Evolutionary conservation across 2,329 filamentous ascomycete species (phyloP).

Genomic region (Lizonia empirigonia): DNA sequence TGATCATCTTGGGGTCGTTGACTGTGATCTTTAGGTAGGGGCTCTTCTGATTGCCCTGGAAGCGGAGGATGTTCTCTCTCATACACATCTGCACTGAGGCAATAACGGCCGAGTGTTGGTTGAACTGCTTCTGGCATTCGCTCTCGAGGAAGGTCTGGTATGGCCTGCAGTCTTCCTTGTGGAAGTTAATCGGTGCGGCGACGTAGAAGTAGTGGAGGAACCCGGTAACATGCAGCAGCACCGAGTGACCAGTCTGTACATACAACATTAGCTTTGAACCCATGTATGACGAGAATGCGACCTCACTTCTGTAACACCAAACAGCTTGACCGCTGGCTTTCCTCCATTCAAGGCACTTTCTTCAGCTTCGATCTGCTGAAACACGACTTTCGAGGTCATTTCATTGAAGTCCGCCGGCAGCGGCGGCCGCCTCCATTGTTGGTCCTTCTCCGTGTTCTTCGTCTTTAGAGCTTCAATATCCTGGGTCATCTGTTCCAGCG

Average conservation of each 20-base stretch:
- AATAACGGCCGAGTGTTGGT: conserved; percentile 72
- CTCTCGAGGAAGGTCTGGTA: conserved; percentile 83
- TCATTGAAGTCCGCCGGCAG: conserved; percentile 65
- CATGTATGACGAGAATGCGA: not conserved
- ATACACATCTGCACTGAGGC: conserved; percentile 81
- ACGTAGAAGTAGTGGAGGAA: conserved; percentile 98
- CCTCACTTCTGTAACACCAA: conserved; percentile 81
- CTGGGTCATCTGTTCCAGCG: conserved; percentile 94
- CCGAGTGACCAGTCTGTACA: conserved; percentile 75
- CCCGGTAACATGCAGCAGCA: conserved; percentile 91
- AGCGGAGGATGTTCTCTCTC: conserved; percentile 90
- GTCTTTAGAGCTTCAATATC: conserved; percentile 86
- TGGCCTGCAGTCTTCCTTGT: conserved; percentile 73
- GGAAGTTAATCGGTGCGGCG: conserved; percentile 82
- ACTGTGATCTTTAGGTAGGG: conserved; percentile 94
- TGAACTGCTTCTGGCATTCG: conserved; percentile 63
- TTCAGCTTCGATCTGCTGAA: conserved; percentile 95
- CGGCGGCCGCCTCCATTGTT: conserved; percentile 79
- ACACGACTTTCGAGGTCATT: conserved; percentile 72
- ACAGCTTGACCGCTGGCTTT: conserved; percentile 81
- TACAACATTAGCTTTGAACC: conserved; percentile 15
- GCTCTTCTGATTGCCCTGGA: conserved; percentile 89
- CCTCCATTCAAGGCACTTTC: conserved; percentile 83
- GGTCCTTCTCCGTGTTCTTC: conserved; percentile 89
- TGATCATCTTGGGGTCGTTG: conserved; percentile 84